Evolutionary conservation across 129 eudicot species (phyloP).

Genomic region (Lactuca sativa): DNA sequence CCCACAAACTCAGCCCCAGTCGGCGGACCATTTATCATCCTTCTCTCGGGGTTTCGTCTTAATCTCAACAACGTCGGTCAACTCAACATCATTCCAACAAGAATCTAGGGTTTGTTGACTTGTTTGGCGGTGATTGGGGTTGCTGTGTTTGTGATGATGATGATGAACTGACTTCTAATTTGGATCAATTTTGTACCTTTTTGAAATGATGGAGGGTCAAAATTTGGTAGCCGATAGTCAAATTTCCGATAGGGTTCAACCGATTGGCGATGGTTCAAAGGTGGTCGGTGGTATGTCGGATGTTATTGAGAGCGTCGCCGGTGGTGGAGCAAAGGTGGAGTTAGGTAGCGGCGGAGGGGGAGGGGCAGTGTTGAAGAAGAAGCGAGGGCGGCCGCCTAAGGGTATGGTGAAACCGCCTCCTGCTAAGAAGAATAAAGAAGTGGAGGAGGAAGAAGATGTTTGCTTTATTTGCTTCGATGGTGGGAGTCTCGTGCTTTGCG

Average conservation of each 20-base stretch:
- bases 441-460: conserved; percentile 63
- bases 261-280: conserved; percentile 31
- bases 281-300: conserved; percentile 37
- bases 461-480: conserved; percentile 98
- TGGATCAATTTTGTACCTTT: conserved; percentile 6
- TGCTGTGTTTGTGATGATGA: neutral
- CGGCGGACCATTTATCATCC: conserved; percentile 26
- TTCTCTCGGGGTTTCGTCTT: conserved; percentile 13
- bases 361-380: conserved; percentile 43
- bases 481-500: conserved; percentile 86
- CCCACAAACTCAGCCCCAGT: conserved; percentile 28
- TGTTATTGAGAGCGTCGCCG: conserved; percentile 7
- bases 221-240: conserved; percentile 22
- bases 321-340: conserved; percentile 25
- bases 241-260: conserved; percentile 19
- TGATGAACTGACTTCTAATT: conserved; percentile 15
- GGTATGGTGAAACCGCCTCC: conserved; percentile 39
- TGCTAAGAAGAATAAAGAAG: conserved; percentile 48
- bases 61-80: conserved; percentile 32
- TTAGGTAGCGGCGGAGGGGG: conserved; percentile 22
- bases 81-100: conserved; percentile 14
- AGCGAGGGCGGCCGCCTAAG: conserved; percentile 79
- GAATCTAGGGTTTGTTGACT: conserved; percentile 44
- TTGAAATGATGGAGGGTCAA: conserved; percentile 29
- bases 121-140: neutral